Evolutionary conservation across 2,329 filamentous ascomycete species (phyloP), one percentile per base, ranked within the genome.

Genomic region (Clarireedia monteithiana): DNA sequence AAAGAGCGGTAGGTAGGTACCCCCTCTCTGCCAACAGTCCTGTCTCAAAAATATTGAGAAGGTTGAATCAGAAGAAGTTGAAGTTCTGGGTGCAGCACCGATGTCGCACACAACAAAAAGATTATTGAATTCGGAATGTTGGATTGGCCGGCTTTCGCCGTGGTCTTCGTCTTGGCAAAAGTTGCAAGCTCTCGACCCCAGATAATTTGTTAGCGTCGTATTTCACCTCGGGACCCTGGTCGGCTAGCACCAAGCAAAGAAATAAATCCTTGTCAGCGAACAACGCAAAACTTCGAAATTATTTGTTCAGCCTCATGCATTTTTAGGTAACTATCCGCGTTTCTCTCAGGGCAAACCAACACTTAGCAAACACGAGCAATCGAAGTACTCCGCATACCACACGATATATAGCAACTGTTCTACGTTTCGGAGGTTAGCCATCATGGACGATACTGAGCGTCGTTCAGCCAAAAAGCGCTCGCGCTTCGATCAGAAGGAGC

Each of bases 401-500:
- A 34, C 30, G 5, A 12, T 34, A 14, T 10, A 34, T 5, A 34
- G 12, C 10, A 14, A 34, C 30, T 4, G 30, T 12, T 34, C 30
- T 34, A 4, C 9, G 10, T 9, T 9, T 34, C 30, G 30, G 30
- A 14, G 9, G 10, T 34, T 34, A 34, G 30, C 30, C 30, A 34
- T 12, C 30, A 91, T 95, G 90, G 83, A 88, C 63, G 89, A 94
- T 66, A 79, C 86, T 61, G 88, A 91, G 64, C 82, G 85, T 69
- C 83, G 84, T 60, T 77, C 77, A 59, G 76, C 78, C 59, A 95
- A 95, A 34, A 34, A 34, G 77, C 87, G 91, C 60, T 96, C 91
- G 68, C 90, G 92, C 71, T 96, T 97, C 73, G 92, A 97, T 70
- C 89, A 95, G 72, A 94, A 85, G 48, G 89, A 92, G 70, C 84